These are phyloP conservation scores for Fusarium vanettenii DNA, from an alignment of 2,329 filamentous ascomycete genomes.

Conservation along the genomic window DNA sequence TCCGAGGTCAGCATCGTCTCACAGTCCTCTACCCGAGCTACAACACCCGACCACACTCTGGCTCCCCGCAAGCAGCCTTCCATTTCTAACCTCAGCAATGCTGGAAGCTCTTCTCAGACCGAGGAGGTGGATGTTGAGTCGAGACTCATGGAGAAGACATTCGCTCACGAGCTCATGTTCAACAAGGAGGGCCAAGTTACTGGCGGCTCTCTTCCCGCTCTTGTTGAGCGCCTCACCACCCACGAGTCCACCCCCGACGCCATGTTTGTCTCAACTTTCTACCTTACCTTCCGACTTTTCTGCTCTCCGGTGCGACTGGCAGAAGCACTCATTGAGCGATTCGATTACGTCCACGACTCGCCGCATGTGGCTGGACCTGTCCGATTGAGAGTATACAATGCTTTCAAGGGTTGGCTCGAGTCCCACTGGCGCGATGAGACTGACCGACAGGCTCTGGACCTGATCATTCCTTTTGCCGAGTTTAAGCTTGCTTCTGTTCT, in stretches of 20 bases:
- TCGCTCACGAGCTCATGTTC: slow-evolving; percentile 88
- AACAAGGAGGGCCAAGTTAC: slow-evolving; percentile 97
- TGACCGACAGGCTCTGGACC: slow-evolving; percentile 79
- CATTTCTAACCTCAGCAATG: slow-evolving; percentile 74
- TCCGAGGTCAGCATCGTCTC: slow-evolving; percentile 86
- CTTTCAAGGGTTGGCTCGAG: slow-evolving; percentile 97
- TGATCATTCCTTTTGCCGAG: slow-evolving; percentile 85
- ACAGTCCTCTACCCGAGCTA: slow-evolving; percentile 86
- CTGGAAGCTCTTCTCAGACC: slow-evolving; percentile 72
- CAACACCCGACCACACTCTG: slow-evolving; percentile 78
- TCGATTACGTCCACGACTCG: slow-evolving; percentile 88
- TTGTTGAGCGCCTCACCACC: slow-evolving; percentile 94
- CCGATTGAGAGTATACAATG: slow-evolving; percentile 91
- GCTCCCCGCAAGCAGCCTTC: slow-evolving; percentile 70
- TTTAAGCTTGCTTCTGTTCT: slow-evolving; percentile 75
- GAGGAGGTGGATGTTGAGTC: slow-evolving; percentile 86
- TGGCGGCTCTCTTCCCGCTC: slow-evolving; percentile 87
- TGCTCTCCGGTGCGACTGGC: slow-evolving; percentile 84
- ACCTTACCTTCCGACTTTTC: slow-evolving; percentile 95
- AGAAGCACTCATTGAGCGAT: slow-evolving; percentile 86
- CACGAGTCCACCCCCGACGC: slow-evolving; percentile 93
- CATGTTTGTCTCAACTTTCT: slow-evolving; percentile 93
- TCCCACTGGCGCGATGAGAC: slow-evolving; percentile 91
- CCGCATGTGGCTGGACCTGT: slow-evolving; percentile 81
- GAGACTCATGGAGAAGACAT: slow-evolving; percentile 90